These are phyloP conservation scores for Phialocephala subalpina DNA, from an alignment of 2,329 filamentous ascomycete genomes.

Conservation along the genomic window DNA sequence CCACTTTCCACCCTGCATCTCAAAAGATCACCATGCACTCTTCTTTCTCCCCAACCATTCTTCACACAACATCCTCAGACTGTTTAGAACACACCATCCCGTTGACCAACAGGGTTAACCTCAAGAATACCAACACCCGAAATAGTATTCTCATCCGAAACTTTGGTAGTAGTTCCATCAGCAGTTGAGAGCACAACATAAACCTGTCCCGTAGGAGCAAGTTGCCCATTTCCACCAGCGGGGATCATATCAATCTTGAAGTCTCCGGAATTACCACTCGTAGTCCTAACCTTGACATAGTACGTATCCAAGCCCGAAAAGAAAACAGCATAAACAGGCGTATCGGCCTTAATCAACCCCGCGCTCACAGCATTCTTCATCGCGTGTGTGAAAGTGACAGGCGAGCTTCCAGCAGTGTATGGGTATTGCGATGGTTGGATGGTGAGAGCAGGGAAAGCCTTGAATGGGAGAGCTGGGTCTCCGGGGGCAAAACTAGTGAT, in stretches of 20 bases:
- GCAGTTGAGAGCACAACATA: slow-evolving; percentile 50
- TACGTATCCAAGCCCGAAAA: slow-evolving; percentile 41
- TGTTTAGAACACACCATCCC: not conserved
- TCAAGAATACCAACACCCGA: slow-evolving; percentile 49
- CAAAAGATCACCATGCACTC: not conserved
- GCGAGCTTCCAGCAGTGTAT: slow-evolving; percentile 30
- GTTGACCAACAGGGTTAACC: slow-evolving; percentile 28
- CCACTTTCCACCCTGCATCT: not conserved
- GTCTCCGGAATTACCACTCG: slow-evolving; percentile 32
- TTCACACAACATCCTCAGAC: not conserved
- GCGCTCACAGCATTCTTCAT: slow-evolving; percentile 33
- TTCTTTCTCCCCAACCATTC: not conserved
- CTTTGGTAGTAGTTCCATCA: slow-evolving; percentile 41
- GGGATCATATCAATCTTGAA: slow-evolving; percentile 36
- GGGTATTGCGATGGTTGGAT: slow-evolving; percentile 35
- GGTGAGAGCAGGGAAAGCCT: slow-evolving; percentile 63
- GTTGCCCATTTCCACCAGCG: slow-evolving; percentile 11
- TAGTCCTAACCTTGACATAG: slow-evolving; percentile 32
- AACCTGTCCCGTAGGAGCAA: slow-evolving; percentile 46
- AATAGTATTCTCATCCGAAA: slow-evolving; percentile 48
- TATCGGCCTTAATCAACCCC: slow-evolving; percentile 20
- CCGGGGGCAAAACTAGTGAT: slow-evolving; percentile 62
- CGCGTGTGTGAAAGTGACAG: slow-evolving; percentile 36
- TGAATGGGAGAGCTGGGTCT: slow-evolving; percentile 64
- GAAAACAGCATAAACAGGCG: slow-evolving; percentile 38